A percentile compares a stretch with the other conserved stretches of the same genome.
phyloP scores from a whole-genome alignment of 805 yeast species.

The Saccharomycopsis sp. region DNA sequence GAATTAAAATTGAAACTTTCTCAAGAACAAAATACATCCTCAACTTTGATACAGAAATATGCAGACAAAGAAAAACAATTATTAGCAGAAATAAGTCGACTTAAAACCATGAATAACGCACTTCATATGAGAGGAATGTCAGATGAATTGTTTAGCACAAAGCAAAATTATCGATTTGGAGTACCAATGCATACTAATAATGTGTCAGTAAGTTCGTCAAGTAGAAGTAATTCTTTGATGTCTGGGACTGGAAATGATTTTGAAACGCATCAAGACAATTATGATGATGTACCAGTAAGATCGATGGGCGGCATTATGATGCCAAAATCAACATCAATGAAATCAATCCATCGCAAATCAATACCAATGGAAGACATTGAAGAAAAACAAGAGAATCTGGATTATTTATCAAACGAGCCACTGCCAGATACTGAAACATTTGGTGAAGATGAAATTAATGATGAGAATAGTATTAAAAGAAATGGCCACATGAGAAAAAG shows the following conservation, averaged over 20 bases:
- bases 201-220: conserved; percentile 1
- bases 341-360: not conserved
- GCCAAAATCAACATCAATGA: not conserved
- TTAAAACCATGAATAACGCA: not conserved
- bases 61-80: conserved; percentile 1
- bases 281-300: not conserved
- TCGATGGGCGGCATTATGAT: not conserved
- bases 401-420: not conserved
- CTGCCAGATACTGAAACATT: not conserved
- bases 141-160: conserved; percentile 3
- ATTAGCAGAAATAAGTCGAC: conserved; percentile 1
- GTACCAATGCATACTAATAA: not conserved
- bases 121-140: not conserved
- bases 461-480: no score
- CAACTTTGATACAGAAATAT: conserved; percentile 3
- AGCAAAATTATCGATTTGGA: conserved; percentile 11
- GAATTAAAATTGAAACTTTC: conserved; percentile 1
- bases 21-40: conserved; percentile 4
- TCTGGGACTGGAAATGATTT: not conserved
- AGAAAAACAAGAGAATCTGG: not conserved
- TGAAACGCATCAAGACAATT: not conserved
- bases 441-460: no score
- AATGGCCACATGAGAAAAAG: no score
- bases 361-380: not conserved
- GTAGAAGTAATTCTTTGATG: conserved; percentile 12